phyloP scores from a whole-genome alignment of 1,284 basidiomycete species.

The Leucocoprinus gongylophorus region DNA sequence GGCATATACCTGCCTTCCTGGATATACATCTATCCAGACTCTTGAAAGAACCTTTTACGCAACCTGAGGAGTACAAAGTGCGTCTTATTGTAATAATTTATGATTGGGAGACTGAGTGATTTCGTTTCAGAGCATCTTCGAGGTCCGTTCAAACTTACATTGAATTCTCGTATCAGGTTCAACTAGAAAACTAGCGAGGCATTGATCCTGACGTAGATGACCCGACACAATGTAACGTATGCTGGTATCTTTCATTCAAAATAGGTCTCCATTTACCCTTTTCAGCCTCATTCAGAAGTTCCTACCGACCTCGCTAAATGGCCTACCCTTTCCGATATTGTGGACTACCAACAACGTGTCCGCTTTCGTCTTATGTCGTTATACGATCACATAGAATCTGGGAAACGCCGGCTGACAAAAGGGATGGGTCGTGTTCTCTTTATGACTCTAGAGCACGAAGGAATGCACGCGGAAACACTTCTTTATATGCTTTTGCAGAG shows the following conservation, averaged over 20 bases:
- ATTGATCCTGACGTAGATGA: slow-evolving; percentile 95
- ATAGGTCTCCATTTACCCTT: slow-evolving; percentile 1
- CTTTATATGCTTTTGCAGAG: slow-evolving; percentile 91
- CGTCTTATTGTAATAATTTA: slow-evolving; percentile 14
- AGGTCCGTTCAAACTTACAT: slow-evolving; percentile 38
- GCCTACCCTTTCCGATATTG: slow-evolving; percentile 71
- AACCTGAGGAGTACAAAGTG: slow-evolving; percentile 78
- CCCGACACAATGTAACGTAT: slow-evolving; percentile 75
- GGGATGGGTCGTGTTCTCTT: slow-evolving; percentile 75
- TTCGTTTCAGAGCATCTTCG: slow-evolving; percentile 62
- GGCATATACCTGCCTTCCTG: slow-evolving; percentile 75
- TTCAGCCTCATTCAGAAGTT: slow-evolving; percentile 80
- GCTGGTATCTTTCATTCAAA: slow-evolving; percentile 21
- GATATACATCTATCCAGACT: slow-evolving; percentile 87
- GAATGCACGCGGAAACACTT: slow-evolving; percentile 82
- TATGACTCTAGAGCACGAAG: slow-evolving; percentile 90
- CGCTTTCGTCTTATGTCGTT: slow-evolving; percentile 63
- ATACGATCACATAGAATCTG: slow-evolving; percentile 65
- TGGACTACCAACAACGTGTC: slow-evolving; percentile 75
- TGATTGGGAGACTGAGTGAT: neutral
- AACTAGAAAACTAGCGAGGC: slow-evolving; percentile 58
- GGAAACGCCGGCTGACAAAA: slow-evolving; percentile 52
- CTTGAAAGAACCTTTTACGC: slow-evolving; percentile 71
- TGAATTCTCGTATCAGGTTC: slow-evolving; percentile 16
- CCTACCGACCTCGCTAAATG: slow-evolving; percentile 78